Evolutionary conservation across 2,329 filamentous ascomycete genomes (phyloP).

Genomic region (Alternaria metachromatica): DNA sequence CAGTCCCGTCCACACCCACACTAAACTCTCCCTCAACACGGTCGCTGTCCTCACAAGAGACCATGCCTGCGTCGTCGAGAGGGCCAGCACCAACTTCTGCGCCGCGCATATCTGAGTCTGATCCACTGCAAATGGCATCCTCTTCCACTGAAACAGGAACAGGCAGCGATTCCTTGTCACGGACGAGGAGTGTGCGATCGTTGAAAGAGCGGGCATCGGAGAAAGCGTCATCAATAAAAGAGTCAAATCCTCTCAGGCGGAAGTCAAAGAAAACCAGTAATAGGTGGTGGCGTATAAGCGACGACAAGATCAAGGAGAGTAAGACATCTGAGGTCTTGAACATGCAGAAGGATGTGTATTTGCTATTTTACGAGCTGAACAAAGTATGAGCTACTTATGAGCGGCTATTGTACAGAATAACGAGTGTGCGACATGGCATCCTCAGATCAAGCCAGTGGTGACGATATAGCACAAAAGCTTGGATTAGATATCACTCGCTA

Average conservation of each 20-base stretch:
- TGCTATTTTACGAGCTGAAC: conserved; percentile 94
- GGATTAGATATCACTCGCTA: conserved; percentile 1
- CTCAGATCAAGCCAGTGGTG: too few species aligned
- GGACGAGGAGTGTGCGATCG: conserved; percentile 37
- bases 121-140: conserved; percentile 23
- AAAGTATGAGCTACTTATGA: conserved; percentile 12
- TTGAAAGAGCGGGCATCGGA: conserved; percentile 42
- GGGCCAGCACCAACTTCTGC: conserved; percentile 41
- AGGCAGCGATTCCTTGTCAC: conserved; percentile 23
- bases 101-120: conserved; percentile 36
- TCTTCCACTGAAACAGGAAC: conserved; percentile 21
- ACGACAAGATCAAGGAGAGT: conserved; percentile 94
- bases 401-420: background rate
- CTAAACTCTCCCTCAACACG: conserved; percentile 40
- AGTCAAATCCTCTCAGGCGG: conserved; percentile 55
- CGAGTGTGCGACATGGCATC: too few species aligned
- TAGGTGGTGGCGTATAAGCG: conserved; percentile 97
- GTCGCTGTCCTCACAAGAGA: conserved; percentile 46
- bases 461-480: background rate
- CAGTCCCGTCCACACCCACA: conserved; percentile 28
- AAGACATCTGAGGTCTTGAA: conserved; percentile 89
- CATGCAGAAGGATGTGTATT: conserved; percentile 95
- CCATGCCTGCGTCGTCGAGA: conserved; percentile 26
- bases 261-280: conserved; percentile 67
- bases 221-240: conserved; percentile 54